These are phyloP conservation scores for Salix udensis DNA, from an alignment of 345 rosid genomes.

Conservation along the genomic window DNA sequence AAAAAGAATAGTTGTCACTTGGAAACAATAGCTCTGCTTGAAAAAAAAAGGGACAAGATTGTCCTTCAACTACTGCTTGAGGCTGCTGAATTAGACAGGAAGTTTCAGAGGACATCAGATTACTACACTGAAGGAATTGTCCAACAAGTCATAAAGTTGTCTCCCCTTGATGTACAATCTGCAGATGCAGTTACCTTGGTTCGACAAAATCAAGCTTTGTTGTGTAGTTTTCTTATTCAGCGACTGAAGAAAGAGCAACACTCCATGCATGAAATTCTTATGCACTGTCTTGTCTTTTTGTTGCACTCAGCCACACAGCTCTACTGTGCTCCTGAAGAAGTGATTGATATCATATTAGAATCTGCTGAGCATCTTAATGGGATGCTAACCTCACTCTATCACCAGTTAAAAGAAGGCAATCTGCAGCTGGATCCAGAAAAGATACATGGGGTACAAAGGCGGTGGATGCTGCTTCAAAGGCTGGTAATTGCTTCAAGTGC, in stretches of 20 bases:
- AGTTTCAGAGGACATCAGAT: constrained; percentile 36
- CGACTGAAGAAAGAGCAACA: constrained; percentile 54
- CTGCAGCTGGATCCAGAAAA: constrained; percentile 40
- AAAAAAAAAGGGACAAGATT: constrained; percentile 61
- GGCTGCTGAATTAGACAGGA: constrained; percentile 69
- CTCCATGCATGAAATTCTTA: constrained; percentile 65
- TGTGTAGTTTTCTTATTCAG: constrained; percentile 59
- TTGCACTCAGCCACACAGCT: constrained; percentile 61
- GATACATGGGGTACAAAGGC: constrained; percentile 43
- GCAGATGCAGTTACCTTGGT: constrained; percentile 74
- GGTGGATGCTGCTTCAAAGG: constrained; percentile 64
- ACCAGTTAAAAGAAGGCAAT: constrained; percentile 46
- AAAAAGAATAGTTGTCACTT: constrained; percentile 29
- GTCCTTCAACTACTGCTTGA: constrained; percentile 66
- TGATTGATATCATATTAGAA: constrained; percentile 52
- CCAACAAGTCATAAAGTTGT: constrained; percentile 44
- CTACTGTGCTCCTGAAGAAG: constrained; percentile 54
- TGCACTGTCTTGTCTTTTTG: constrained; percentile 68
- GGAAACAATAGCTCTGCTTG: constrained; percentile 52
- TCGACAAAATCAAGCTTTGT: constrained; percentile 66
- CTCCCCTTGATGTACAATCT: constrained; percentile 46
- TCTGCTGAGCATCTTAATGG: constrained; percentile 58
- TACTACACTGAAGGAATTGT: constrained; percentile 36
- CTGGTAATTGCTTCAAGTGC: constrained; percentile 69
- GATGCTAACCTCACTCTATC: constrained; percentile 46